Percentiles rank a stretch among this genome's conserved stretches.
phyloP scores from a whole-genome alignment of 139 green algal species.

The Pseudopediastrum boryanum region DNA sequence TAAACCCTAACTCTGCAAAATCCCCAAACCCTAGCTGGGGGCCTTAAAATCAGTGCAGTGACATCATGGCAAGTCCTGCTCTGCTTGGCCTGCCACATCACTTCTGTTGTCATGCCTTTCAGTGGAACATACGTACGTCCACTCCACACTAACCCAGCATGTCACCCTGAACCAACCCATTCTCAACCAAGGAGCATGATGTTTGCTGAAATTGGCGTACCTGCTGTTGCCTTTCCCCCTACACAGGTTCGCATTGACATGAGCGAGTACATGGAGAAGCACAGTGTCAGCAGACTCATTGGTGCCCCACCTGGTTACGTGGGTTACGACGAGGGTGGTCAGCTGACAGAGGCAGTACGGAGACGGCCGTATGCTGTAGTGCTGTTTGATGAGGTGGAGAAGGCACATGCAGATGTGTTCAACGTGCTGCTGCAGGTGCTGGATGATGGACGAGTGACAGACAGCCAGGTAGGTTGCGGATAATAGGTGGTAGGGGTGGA shows the following conservation, averaged over 20 bases:
- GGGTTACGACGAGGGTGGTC: slow-evolving; percentile 94
- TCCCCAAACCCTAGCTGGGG: too few species aligned
- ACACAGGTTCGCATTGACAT: slow-evolving; percentile 96
- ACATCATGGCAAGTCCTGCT: too few species aligned
- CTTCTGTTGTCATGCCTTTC: too few species aligned
- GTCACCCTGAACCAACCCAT: too few species aligned
- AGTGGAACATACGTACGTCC: too few species aligned
- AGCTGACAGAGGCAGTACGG: slow-evolving; percentile 92
- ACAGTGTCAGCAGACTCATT: slow-evolving; percentile 82
- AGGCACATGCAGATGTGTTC: slow-evolving; percentile 98
- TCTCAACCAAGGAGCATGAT: too few species aligned
- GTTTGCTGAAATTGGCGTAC: too few species aligned
- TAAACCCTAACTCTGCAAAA: too few species aligned
- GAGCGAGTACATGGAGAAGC: slow-evolving; percentile 96
- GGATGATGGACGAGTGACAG: slow-evolving; percentile 95
- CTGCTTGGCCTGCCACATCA: too few species aligned
- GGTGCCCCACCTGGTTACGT: slow-evolving; percentile 85
- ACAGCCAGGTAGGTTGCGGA: slow-evolving; percentile 60
- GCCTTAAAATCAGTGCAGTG: too few species aligned
- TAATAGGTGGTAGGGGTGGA: not conserved
- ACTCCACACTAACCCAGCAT: too few species aligned
- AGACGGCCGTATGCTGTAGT: slow-evolving; percentile 85
- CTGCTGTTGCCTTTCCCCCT: too few species aligned
- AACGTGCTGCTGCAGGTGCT: slow-evolving; percentile 96
- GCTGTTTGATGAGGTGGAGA: slow-evolving; percentile 98